Conservation (phyloP, 73 alveolate species). For the Paramecium primaurelia region DNA sequence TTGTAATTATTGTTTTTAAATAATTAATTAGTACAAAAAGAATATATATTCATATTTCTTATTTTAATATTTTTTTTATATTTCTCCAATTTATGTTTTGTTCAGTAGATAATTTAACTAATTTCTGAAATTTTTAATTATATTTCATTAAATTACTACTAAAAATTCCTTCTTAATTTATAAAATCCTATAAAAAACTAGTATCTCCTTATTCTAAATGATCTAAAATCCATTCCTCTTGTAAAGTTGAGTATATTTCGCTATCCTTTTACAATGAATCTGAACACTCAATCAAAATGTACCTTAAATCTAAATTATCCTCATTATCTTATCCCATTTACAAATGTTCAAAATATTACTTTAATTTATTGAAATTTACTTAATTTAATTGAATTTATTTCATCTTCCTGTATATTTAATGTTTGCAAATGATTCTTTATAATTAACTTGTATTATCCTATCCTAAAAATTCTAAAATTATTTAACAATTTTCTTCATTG, state of each 20-base stretch:
- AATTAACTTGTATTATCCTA: neutral
- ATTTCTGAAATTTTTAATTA: neutral
- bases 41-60: neutral
- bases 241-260: neutral
- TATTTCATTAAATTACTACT: neutral
- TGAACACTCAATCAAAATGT: neutral
- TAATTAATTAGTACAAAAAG: neutral
- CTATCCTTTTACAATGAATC: neutral
- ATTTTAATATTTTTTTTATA: neutral
- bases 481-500: neutral
- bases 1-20: neutral
- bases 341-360: neutral
- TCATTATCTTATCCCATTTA: neutral
- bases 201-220: neutral
- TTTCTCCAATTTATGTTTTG: neutral
- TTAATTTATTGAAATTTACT: neutral
- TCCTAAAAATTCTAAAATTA: neutral
- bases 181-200: neutral
- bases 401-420: neutral
- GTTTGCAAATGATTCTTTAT: neutral
- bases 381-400: neutral
- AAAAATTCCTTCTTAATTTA: neutral
- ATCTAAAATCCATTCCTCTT: neutral
- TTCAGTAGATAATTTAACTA: neutral
- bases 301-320: neutral